Evolutionary conservation across 2,329 filamentous ascomycete species (phyloP).

Genomic region (Tetracladium maxilliforme): DNA sequence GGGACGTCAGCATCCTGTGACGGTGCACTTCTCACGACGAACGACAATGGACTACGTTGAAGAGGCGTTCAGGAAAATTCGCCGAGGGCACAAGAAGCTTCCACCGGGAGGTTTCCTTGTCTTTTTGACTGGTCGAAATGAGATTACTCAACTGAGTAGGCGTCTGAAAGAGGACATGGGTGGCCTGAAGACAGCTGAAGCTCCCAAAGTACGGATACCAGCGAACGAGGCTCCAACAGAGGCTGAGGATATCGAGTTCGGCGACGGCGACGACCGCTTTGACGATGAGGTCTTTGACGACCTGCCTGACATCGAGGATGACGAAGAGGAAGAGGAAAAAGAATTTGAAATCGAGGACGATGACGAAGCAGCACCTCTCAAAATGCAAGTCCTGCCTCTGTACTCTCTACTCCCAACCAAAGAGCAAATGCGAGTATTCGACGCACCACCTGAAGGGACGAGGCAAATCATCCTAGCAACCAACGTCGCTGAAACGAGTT

Average conservation of each 20-base stretch:
- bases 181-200: too few relatives aligned
- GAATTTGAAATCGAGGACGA: conserved; percentile 45
- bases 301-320: conserved; percentile 38
- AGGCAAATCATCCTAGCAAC: conserved; percentile 83
- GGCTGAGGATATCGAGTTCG: conserved; percentile 76
- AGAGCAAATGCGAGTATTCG: conserved; percentile 84
- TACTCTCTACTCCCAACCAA: conserved; percentile 85
- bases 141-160: conserved; percentile 76
- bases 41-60: conserved; percentile 83
- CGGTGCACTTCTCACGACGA: conserved; percentile 70
- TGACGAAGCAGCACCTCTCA: conserved; percentile 46
- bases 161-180: conserved; percentile 58
- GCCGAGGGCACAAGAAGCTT: conserved; percentile 74
- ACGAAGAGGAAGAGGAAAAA: conserved; percentile 37
- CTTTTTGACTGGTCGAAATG: conserved; percentile 86
- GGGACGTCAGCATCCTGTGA: conserved; percentile 83
- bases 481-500: conserved; percentile 91
- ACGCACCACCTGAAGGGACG: conserved; percentile 66
- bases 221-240: conserved; percentile 68
- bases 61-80: conserved; percentile 78
- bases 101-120: conserved; percentile 85
- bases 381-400: conserved; percentile 80
- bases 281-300: conserved; percentile 42
- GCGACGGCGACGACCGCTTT: conserved; percentile 38
- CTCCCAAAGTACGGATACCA: conserved; percentile 59